phyloP scores from a whole-genome alignment of 148 eudicot species.

The Nepenthes gracilis region DNA sequence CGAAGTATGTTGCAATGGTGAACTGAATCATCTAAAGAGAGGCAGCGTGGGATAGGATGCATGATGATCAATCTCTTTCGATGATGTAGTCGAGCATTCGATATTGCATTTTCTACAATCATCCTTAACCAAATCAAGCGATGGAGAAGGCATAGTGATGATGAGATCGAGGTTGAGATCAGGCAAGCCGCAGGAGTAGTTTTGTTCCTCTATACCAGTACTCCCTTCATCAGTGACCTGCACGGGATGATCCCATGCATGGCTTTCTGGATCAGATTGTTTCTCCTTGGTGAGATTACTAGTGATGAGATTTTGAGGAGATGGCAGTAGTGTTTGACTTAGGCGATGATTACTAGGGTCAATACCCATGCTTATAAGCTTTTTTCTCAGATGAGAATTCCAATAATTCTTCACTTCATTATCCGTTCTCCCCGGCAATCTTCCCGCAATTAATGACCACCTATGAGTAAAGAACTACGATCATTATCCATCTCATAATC shows the following conservation, averaged over 20 bases:
- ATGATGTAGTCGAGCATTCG: not conserved
- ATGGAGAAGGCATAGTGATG: not conserved
- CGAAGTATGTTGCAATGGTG: no score
- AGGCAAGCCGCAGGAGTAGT: not conserved
- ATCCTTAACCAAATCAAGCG: not conserved
- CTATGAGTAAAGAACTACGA: not conserved
- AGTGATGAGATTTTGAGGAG: not conserved
- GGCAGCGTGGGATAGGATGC: slow-evolving; percentile 3
- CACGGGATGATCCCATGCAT: not conserved
- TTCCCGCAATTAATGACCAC: slow-evolving; percentile 9
- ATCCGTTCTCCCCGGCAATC: slow-evolving; percentile 1
- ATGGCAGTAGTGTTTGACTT: not conserved
- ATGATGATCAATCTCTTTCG: not conserved
- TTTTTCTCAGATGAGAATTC: slow-evolving; percentile 3
- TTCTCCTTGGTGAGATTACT: not conserved
- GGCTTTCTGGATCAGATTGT: not conserved
- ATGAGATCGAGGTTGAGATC: slow-evolving; percentile 8
- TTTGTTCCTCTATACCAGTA: not conserved
- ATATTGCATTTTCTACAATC: not conserved
- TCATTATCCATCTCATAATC: not conserved
- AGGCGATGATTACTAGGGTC: slow-evolving; percentile 6
- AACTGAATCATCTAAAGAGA: not conserved
- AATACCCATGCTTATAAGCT: slow-evolving; percentile 3
- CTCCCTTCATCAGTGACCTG: slow-evolving; percentile 3
- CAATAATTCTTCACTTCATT: slow-evolving; percentile 5